Evolutionary conservation across 768 basidiomycete genomes (phyloP).

Genomic region (Tulasnella sp.): DNA sequence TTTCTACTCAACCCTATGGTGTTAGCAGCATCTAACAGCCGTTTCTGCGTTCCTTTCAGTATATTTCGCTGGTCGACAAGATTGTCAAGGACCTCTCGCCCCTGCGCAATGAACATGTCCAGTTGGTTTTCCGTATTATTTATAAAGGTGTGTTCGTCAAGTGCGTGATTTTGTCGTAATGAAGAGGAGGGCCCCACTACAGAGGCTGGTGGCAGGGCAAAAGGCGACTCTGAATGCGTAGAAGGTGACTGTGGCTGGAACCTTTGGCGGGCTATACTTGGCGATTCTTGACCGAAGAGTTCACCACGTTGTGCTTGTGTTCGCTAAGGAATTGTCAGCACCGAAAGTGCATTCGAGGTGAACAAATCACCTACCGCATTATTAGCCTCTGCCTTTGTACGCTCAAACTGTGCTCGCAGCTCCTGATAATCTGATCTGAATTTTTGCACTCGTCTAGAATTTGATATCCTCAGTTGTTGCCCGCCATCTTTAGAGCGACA

Average conservation of each 20-base stretch:
- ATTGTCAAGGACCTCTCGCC: slow-evolving; percentile 81
- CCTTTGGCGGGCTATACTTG: slow-evolving; percentile 50
- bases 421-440: slow-evolving; percentile 80
- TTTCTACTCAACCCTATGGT: slow-evolving; percentile 86
- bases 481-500: too few species aligned
- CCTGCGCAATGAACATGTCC: slow-evolving; percentile 87
- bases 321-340: slow-evolving; percentile 32
- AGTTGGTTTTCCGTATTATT: slow-evolving; percentile 67
- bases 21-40: slow-evolving; percentile 81
- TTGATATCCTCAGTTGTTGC: not conserved
- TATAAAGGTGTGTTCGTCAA: slow-evolving; percentile 82
- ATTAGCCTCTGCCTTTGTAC: slow-evolving; percentile 47
- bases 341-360: not conserved
- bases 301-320: slow-evolving; percentile 48
- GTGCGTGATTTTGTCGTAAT: slow-evolving; percentile 59
- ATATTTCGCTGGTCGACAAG: slow-evolving; percentile 85
- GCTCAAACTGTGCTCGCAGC: slow-evolving; percentile 71
- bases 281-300: slow-evolving; percentile 41
- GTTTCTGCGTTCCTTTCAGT: slow-evolving; percentile 85
- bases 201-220: slow-evolving; percentile 40
- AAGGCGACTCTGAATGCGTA: slow-evolving; percentile 72
- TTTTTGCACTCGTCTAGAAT: slow-evolving; percentile 73
- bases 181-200: slow-evolving; percentile 39
- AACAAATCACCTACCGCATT: slow-evolving; percentile 31
- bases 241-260: slow-evolving; percentile 32